Base-by-base conservation (phyloP, 495 filamentous ascomycete genomes). In the Aspergillus campestris region DNA sequence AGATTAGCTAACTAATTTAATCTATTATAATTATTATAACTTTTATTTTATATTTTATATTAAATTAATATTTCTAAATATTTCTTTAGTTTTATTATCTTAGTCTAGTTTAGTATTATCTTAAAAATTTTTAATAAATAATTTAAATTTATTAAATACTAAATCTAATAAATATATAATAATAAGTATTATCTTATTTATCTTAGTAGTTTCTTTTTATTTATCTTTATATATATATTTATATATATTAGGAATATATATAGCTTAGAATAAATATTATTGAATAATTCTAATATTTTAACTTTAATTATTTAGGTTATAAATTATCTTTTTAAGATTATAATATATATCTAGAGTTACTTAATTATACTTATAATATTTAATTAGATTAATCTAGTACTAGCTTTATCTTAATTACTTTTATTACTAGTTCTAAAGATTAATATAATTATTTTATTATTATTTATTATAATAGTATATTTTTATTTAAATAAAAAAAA, bases 111-210 rank as follows among this genome's bases (percentile, higher is more conserved):
- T 11, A 1, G 33, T 15, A 5, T 7, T 47, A 47, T 33, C 40
- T 7, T 47, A 31, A 33, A 36, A 40, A 32, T 8, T 31, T 15
- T 44, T 35, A 40, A 40, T 2, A 40, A 27, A 40, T 40, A n/a
- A 40, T 40, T 40, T 27, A 31, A 40, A 18, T n/a, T 27, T 27
- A 40, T 18, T 33, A 13, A 15, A 34, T 32, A 43, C 27, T 43
- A 43, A 13, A n/a, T n/a, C n/a, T 30, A 42, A 42, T 31, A 30
- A 31, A 42, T 42, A 42, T 42, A 42, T 31, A 42, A 42, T 31
- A 30, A 42, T 42, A 30, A 42, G 32, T 45, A 45, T 6, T 28
- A 31, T 28, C 38, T 45, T n/a, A n/a, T n/a, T n/a, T n/a, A n/a
- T n/a, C n/a, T n/a, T n/a, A n/a, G n/a, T n/a, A n/a, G n/a, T n/a